Conservation (phyloP, 805 yeast genomes). For the Wickerhamiella spandovensis region DNA sequence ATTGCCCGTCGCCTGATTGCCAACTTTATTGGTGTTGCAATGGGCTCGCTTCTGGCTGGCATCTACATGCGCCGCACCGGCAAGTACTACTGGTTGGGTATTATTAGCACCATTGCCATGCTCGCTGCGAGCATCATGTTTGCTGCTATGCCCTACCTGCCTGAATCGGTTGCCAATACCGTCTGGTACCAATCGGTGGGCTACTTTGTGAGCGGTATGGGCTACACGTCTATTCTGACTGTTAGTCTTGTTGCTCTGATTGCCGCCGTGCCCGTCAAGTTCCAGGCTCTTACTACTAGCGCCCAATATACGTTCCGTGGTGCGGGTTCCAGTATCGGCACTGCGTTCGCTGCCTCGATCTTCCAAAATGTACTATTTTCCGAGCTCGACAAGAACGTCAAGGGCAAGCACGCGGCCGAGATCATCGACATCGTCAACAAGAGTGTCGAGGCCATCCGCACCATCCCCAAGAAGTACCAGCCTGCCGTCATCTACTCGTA, state of each 20-base stretch:
- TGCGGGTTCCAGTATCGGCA: constrained; percentile 74
- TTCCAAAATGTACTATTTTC: constrained; percentile 38
- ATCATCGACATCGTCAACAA: constrained; percentile 32
- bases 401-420: constrained; percentile 27
- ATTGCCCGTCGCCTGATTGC: constrained; percentile 39
- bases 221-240: constrained; percentile 55
- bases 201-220: constrained; percentile 42
- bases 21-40: constrained; percentile 54
- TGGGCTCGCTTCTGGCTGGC: constrained; percentile 58
- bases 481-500: constrained; percentile 33
- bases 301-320: constrained; percentile 82
- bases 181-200: constrained; percentile 31
- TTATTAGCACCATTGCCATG: constrained; percentile 31
- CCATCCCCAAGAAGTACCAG: constrained; percentile 34
- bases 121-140: constrained; percentile 35
- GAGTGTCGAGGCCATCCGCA: constrained; percentile 37
- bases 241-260: constrained; percentile 62
- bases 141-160: constrained; percentile 24
- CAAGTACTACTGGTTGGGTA: constrained; percentile 38
- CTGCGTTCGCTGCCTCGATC: constrained; percentile 51
- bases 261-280: constrained; percentile 53
- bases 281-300: constrained; percentile 77
- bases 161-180: constrained; percentile 45
- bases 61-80: constrained; percentile 56
- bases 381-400: constrained; percentile 21